Conservation (phyloP, 805 yeast genomes). For the Kuraishia ogatae region DNA sequence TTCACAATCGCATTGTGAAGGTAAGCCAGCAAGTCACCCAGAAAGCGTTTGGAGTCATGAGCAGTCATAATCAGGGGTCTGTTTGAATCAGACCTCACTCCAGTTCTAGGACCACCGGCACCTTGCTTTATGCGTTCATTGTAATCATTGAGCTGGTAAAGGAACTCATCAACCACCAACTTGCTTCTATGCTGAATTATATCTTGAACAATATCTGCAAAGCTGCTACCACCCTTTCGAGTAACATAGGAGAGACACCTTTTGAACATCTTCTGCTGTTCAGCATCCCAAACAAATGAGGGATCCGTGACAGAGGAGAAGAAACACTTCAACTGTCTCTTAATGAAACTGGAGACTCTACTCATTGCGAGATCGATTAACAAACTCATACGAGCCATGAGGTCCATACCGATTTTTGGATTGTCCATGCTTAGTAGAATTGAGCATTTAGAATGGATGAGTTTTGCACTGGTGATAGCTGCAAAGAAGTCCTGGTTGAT, state of each 20-base stretch:
- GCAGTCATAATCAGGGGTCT: conserved; percentile 57
- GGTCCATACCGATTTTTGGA: conserved; percentile 53
- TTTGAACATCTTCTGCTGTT: conserved; percentile 14
- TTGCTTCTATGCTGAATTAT: conserved; percentile 68
- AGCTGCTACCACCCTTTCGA: conserved; percentile 34
- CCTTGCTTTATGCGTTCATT: conserved; percentile 7
- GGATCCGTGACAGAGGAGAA: conserved; percentile 8
- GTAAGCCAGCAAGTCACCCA: conserved; percentile 85
- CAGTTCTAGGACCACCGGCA: neutral
- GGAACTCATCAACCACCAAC: conserved; percentile 56
- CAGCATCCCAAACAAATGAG: conserved; percentile 10
- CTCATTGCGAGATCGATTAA: conserved; percentile 45
- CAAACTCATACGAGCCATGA: conserved; percentile 49
- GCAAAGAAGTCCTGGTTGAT: conserved; percentile 43
- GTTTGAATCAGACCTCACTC: conserved; percentile 6
- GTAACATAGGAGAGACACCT: conserved; percentile 20
- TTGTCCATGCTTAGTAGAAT: conserved; percentile 63
- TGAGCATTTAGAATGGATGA: conserved; percentile 59
- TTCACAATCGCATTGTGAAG: conserved; percentile 80
- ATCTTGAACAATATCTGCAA: conserved; percentile 50
- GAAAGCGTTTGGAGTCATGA: conserved; percentile 72
- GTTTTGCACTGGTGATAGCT: conserved; percentile 51
- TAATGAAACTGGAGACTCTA: conserved; percentile 35
- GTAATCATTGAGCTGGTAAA: conserved; percentile 40
- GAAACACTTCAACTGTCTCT: conserved; percentile 15